phyloP scores from a whole-genome alignment of 208 protist species.

The Endotrypanum monterogeii region DNA sequence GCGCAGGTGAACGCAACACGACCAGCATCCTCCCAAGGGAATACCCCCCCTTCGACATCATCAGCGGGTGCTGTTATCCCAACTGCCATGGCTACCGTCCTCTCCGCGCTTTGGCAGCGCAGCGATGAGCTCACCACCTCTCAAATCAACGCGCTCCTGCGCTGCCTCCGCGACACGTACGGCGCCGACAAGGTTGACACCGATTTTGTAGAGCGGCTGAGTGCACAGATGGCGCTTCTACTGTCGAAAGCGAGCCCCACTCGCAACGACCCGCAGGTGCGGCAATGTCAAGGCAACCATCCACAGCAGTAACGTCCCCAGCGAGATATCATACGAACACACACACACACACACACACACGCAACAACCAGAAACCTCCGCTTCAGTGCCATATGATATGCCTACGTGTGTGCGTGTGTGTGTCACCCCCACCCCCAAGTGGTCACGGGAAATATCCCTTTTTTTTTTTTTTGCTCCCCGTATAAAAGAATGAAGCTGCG shows the following conservation, averaged over 20 bases:
- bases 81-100: conserved; percentile 37
- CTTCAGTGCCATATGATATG: conserved; percentile 7
- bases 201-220: conserved; percentile 74
- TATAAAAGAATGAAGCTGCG: too few species aligned
- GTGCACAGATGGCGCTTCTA: conserved; percentile 35
- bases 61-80: conserved; percentile 6
- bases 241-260: background rate
- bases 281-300: background rate
- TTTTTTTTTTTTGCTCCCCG: too few species aligned
- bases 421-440: too few species aligned
- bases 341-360: too few species aligned
- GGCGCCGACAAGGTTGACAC: conserved; percentile 49
- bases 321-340: background rate
- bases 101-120: conserved; percentile 75
- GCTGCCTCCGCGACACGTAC: conserved; percentile 65
- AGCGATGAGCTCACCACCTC: conserved; percentile 51
- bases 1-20: background rate
- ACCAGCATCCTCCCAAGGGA: background rate
- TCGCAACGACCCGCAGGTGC: background rate
- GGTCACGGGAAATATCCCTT: too few species aligned
- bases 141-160: conserved; percentile 63
- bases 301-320: background rate
- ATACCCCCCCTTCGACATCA: background rate
- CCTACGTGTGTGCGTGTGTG: too few species aligned
- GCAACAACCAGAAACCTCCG: background rate